Conservation (phyloP, 2,329 filamentous ascomycete species). For the Nemania bipapillata region DNA sequence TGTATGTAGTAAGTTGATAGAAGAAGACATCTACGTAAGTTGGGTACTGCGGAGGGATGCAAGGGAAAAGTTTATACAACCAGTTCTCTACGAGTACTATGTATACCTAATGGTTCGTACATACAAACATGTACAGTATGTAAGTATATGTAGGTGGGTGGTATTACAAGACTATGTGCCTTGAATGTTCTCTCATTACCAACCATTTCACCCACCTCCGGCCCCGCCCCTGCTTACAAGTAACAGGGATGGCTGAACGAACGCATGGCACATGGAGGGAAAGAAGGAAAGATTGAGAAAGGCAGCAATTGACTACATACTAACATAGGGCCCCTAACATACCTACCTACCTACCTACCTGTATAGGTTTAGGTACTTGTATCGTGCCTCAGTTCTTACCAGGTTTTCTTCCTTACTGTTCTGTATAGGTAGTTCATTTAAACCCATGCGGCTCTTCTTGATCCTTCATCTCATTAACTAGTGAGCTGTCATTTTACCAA, state of each 20-base stretch:
- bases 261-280: too few species aligned
- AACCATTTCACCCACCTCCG: background rate
- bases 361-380: too few species aligned
- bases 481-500: conserved; percentile 10
- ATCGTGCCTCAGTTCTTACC: background rate
- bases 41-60: too few species aligned
- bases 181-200: background rate
- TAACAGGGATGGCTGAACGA: background rate
- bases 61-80: too few species aligned
- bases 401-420: background rate
- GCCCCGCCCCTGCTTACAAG: background rate
- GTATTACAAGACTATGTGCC: background rate
- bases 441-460: conserved; percentile 29
- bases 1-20: too few species aligned
- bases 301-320: too few species aligned
- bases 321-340: too few species aligned
- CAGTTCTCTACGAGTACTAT: too few species aligned
- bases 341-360: background rate
- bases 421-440: conserved; percentile 3
- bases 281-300: background rate
- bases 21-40: too few species aligned
- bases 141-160: background rate
- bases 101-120: too few species aligned
- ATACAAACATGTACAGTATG: background rate
- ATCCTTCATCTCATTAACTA: conserved; percentile 16